Percentiles rank a stretch among this genome's conserved stretches.
phyloP scores from a whole-genome alignment of 2,329 filamentous ascomycete genomes.

The Periglandula ipomoeae region DNA sequence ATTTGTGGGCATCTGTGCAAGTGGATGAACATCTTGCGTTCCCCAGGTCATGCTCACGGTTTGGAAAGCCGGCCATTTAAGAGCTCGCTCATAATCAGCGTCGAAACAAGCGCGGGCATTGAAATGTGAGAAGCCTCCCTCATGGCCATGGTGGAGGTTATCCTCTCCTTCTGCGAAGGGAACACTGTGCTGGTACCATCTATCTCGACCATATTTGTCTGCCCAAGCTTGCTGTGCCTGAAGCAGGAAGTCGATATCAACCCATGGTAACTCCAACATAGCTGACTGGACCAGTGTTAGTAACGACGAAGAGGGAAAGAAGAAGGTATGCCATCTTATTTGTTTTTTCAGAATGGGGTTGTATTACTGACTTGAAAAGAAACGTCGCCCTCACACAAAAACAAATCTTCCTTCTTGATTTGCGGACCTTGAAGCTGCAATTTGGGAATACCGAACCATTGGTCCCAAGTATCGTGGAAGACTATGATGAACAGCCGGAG shows the following conservation, averaged over 20 bases:
- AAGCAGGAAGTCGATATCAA: conserved; percentile 34
- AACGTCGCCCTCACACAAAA: conserved; percentile 25
- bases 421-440: conserved; percentile 10
- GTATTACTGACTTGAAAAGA: conserved; percentile 37
- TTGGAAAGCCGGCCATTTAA: conserved; percentile 15
- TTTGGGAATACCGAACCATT: conserved; percentile 24
- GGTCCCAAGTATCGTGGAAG: conserved; percentile 30
- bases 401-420: conserved; percentile 2
- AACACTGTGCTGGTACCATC: conserved; percentile 25
- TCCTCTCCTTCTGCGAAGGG: conserved; percentile 2
- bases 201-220: conserved; percentile 25
- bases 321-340: background rate
- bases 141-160: conserved; percentile 12
- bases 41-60: conserved; percentile 14
- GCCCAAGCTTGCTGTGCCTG: conserved; percentile 40
- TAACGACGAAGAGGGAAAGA: background rate
- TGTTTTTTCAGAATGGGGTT: background rate
- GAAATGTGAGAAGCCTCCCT: conserved; percentile 20
- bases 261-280: conserved; percentile 35
- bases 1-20: conserved; percentile 27
- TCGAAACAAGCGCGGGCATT: conserved; percentile 27
- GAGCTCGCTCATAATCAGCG: conserved; percentile 23
- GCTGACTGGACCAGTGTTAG: conserved; percentile 24
- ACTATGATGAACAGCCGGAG: conserved; percentile 27
- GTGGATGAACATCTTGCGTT: conserved; percentile 28